Base-by-base conservation (phyloP, 805 yeast genomes). In the Wickerhamomyces chambardii region DNA sequence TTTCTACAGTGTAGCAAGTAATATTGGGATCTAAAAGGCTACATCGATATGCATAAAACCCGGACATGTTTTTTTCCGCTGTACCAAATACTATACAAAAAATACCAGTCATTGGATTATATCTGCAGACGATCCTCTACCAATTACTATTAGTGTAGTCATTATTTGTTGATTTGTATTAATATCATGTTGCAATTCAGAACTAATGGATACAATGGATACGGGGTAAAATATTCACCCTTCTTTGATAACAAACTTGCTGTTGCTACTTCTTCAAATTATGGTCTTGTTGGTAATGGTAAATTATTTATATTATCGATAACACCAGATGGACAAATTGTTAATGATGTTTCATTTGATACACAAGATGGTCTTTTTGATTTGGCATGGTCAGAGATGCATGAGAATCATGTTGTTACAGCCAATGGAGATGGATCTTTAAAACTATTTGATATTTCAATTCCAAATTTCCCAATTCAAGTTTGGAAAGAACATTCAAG, bases 291-390 rank as follows among this genome's bases (percentile, higher is more conserved):
- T 4, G 98, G 98, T 3, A 90, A 90, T 56, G 98, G 98, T 6
- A 70, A 84, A 45, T 62, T 90, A 21, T 79, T 64, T 45, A 65
- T 90, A 2, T 61, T 90, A 17, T 76, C 75, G 33, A 83, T 90
- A 32, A 73, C 69, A 35, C 73, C 75, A 17, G 61, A 66, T 41
- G 97, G 97, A 1, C 48, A 45, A n/a, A 66, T 85, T 15, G 48
- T 50, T 5, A 69, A 68, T 28, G 75, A 73, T 31, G 59, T 68
- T 5, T 55, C 70, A 14, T 90, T 84, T 63, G 86, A 86, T 41
- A 90, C 97, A 0, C 97, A 90, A 56, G 98, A 90, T 59, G 95
- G 96, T 6, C 63, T 89, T 15, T 87, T 84, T 49, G 94, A 84
- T 48, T 61, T 83, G 2, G 74, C 90, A 0, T 90, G 97, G 97